phyloP scores from a whole-genome alignment of 148 eudicot genomes.

The Amaranthus hypochondriacus region DNA sequence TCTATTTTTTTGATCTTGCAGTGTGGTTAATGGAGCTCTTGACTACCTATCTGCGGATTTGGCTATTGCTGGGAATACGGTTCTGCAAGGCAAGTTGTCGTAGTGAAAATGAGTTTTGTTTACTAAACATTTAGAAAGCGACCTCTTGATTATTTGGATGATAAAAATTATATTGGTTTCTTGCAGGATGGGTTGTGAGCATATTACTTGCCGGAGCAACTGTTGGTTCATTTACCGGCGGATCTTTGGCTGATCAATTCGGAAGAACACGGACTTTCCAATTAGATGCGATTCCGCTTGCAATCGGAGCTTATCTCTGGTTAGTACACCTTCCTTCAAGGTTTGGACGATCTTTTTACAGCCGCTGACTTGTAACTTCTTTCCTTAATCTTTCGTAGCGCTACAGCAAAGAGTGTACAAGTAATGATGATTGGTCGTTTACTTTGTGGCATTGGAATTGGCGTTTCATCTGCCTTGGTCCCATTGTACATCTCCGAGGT shows the following conservation, averaged over 20 bases:
- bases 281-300: constrained; percentile 86
- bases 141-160: neutral
- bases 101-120: neutral
- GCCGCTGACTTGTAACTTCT: constrained; percentile 16
- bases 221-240: constrained; percentile 96
- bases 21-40: constrained; percentile 96
- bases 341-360: constrained; percentile 2
- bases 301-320: constrained; percentile 94
- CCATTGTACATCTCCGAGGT: constrained; percentile 98
- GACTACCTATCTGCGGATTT: constrained; percentile 87
- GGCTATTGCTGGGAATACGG: constrained; percentile 81
- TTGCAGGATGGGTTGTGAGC: constrained; percentile 92
- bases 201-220: constrained; percentile 98
- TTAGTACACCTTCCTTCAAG: constrained; percentile 24
- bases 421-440: constrained; percentile 86
- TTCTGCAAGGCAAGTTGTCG: constrained; percentile 69
- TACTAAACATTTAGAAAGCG: neutral
- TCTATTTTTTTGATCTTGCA: constrained; percentile 30
- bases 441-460: constrained; percentile 93
- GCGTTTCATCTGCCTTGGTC: constrained; percentile 94
- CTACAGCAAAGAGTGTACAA: constrained; percentile 71
- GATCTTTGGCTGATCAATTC: constrained; percentile 86
- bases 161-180: neutral
- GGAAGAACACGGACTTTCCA: constrained; percentile 86
- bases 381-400: constrained; percentile 40